Evolutionary conservation across 495 filamentous ascomycete genomes (phyloP).

Genomic region (Penicillium longicatenatum): DNA sequence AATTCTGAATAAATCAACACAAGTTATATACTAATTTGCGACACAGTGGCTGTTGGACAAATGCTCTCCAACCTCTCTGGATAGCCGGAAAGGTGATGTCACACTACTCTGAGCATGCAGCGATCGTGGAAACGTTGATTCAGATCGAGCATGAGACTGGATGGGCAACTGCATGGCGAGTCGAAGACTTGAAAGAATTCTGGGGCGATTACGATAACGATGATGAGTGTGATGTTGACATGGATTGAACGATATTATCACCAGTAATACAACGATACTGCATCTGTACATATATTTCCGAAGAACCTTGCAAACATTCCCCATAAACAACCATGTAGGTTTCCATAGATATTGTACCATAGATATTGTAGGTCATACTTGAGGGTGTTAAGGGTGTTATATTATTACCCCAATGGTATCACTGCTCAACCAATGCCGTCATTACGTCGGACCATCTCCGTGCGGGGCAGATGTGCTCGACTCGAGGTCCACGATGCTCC

Average conservation of each 20-base stretch:
- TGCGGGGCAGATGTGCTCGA: constrained; percentile 12
- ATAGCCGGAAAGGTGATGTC: constrained; percentile 48
- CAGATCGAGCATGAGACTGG: constrained; percentile 45
- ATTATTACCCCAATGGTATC: background rate
- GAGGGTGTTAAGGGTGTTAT: no score
- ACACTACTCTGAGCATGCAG: constrained; percentile 45
- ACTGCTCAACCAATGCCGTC: constrained; percentile 1
- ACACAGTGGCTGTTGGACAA: constrained; percentile 45
- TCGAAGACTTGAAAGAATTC: constrained; percentile 43
- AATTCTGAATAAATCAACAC: no score
- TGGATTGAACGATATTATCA: constrained; percentile 13
- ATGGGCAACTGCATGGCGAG: constrained; percentile 47
- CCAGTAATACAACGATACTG: background rate
- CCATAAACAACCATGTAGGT: no score
- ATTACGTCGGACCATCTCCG: constrained; percentile 3
- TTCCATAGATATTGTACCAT: no score
- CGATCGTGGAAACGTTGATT: constrained; percentile 39
- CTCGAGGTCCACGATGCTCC: constrained; percentile 10
- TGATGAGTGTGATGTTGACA: constrained; percentile 29
- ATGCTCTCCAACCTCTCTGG: constrained; percentile 51
- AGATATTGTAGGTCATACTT: no score
- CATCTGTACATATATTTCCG: background rate
- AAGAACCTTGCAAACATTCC: background rate
- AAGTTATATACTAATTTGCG: background rate
- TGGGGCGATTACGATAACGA: constrained; percentile 45